Evolutionary conservation across 441 rosid species (phyloP).

Genomic region (Biscutella auriculata): DNA sequence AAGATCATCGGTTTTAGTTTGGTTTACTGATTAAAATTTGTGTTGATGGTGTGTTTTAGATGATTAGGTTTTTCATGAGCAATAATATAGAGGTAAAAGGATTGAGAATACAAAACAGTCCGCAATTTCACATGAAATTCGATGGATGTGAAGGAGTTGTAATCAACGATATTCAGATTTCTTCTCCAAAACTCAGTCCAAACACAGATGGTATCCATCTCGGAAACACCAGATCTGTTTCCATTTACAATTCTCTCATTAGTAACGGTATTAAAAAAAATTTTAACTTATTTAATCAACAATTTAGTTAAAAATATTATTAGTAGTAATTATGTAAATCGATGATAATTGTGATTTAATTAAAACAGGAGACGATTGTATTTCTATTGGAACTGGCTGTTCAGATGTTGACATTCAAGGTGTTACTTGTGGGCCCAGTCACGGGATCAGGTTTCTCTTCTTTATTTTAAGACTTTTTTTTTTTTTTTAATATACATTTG

Average conservation of each 20-base stretch:
- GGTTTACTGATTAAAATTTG: too few species aligned
- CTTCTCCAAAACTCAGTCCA: conserved; percentile 86
- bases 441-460: conserved; percentile 73
- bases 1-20: too few species aligned
- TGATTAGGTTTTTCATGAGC: conserved; percentile 93
- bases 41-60: too few species aligned
- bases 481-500: neutral
- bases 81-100: conserved; percentile 58
- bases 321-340: too few species aligned
- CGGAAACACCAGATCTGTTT: conserved; percentile 63
- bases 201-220: conserved; percentile 90
- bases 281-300: too few species aligned
- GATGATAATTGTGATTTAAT: too few species aligned
- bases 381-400: conserved; percentile 86
- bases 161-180: conserved; percentile 48
- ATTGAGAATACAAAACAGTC: conserved; percentile 75
- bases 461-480: neutral
- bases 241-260: conserved; percentile 62
- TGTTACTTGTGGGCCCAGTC: conserved; percentile 94
- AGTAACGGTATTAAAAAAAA: too few species aligned
- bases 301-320: neutral
- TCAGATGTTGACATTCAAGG: conserved; percentile 65
- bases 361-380: conserved; percentile 86
- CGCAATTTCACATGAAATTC: conserved; percentile 86
- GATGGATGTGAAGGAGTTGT: conserved; percentile 84